phyloP scores from a whole-genome alignment of 768 basidiomycete genomes.

The Infundibulicybe gibba region DNA sequence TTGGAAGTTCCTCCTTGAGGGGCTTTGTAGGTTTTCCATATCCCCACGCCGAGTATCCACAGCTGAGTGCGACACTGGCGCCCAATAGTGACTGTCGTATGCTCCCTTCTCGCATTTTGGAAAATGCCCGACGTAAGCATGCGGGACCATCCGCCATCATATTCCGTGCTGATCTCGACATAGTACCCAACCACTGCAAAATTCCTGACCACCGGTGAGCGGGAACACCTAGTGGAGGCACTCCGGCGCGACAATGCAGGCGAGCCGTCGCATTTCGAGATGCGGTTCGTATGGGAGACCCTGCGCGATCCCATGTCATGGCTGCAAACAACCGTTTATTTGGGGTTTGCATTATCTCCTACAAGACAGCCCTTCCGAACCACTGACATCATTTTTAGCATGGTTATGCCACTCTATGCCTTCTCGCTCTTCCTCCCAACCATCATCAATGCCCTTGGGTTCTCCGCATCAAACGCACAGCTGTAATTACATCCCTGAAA shows the following conservation, averaged over 20 bases:
- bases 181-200: slow-evolving; percentile 41
- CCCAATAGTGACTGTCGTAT: slow-evolving; percentile 28
- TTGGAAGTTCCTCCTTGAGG: slow-evolving; percentile 31
- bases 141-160: no score
- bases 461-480: slow-evolving; percentile 33
- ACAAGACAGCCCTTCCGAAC: background rate
- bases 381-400: slow-evolving; percentile 12
- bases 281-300: slow-evolving; percentile 28
- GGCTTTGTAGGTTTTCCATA: slow-evolving; percentile 28
- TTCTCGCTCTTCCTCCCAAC: slow-evolving; percentile 32
- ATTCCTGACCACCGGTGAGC: slow-evolving; percentile 34
- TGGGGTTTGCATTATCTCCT: slow-evolving; percentile 18
- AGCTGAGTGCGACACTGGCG: no score
- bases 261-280: slow-evolving; percentile 26
- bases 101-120: slow-evolving; percentile 31
- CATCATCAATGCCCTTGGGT: slow-evolving; percentile 34
- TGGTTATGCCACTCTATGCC: slow-evolving; percentile 36
- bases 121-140: slow-evolving; percentile 32
- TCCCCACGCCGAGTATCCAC: no score
- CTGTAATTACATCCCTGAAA: no score
- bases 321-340: slow-evolving; percentile 17
- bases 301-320: slow-evolving; percentile 23
- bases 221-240: slow-evolving; percentile 20
- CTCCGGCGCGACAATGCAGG: slow-evolving; percentile 20
- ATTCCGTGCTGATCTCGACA: no score